phyloP scores from a whole-genome alignment of 2,329 filamentous ascomycete genomes.

The Pseudogymnoascus sp. region DNA sequence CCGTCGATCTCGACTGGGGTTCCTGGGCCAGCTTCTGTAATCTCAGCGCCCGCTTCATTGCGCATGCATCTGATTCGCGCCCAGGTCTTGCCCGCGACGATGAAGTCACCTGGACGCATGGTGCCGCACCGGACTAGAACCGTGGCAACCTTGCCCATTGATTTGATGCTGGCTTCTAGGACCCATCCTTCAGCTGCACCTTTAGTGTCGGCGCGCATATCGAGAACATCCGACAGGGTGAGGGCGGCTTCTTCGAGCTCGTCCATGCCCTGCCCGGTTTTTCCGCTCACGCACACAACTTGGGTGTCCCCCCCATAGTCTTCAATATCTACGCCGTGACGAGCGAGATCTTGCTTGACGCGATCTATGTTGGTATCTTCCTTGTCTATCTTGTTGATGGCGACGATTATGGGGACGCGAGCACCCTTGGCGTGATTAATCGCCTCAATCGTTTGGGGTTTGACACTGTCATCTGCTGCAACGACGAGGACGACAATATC shows the following conservation, averaged over 20 bases:
- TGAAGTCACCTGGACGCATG: constrained; percentile 67
- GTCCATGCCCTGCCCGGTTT: constrained; percentile 85
- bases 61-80: constrained; percentile 75
- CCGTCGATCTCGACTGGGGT: constrained; percentile 88
- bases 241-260: constrained; percentile 88
- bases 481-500: constrained; percentile 96
- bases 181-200: constrained; percentile 88
- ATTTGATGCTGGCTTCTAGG: constrained; percentile 83
- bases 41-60: constrained; percentile 72
- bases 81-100: constrained; percentile 86
- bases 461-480: constrained; percentile 94
- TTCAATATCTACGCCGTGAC: constrained; percentile 82
- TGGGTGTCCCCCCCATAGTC: constrained; percentile 94
- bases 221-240: constrained; percentile 79
- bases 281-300: constrained; percentile 83
- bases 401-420: constrained; percentile 91
- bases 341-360: constrained; percentile 81
- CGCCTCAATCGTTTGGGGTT: constrained; percentile 92
- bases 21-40: constrained; percentile 73
- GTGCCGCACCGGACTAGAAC: constrained; percentile 85
- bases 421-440: constrained; percentile 86
- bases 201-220: constrained; percentile 72
- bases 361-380: constrained; percentile 70
- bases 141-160: constrained; percentile 76
- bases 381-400: constrained; percentile 96